Conservation (phyloP, 495 filamentous ascomycete species). For the Xanthoparmelia taractica region DNA sequence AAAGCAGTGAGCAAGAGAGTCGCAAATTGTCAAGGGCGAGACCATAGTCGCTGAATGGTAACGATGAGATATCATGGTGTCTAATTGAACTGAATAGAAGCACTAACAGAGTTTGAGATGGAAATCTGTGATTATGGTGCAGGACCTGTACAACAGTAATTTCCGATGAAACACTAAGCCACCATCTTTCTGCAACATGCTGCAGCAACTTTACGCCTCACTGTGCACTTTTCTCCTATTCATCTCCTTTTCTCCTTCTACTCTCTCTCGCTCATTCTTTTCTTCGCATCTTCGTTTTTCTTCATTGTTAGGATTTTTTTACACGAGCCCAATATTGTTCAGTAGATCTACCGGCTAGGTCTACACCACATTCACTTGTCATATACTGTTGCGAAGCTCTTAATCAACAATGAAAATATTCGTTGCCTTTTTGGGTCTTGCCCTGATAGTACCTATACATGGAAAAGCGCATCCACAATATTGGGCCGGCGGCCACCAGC, state of each 20-base stretch:
- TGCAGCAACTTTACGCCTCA: background rate
- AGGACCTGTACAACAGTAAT: background rate
- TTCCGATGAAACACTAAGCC: conserved; percentile 2
- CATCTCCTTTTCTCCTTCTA: background rate
- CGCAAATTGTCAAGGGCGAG: background rate
- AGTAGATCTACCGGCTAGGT: background rate
- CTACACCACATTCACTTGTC: background rate
- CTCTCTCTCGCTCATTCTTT: background rate
- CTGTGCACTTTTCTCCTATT: background rate
- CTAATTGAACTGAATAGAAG: too few relatives aligned
- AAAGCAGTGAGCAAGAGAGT: background rate
- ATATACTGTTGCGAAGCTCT: background rate
- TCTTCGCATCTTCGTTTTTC: background rate
- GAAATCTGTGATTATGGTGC: background rate
- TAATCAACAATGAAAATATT: background rate
- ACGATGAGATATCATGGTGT: background rate
- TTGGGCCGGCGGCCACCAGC: background rate
- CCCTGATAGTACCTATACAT: background rate
- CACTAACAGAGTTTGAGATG: too few relatives aligned
- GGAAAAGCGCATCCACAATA: background rate
- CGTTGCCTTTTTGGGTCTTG: background rate
- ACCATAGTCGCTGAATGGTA: too few relatives aligned
- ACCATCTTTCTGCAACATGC: background rate
- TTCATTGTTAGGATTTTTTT: background rate
- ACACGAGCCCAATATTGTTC: background rate